Evolutionary conservation across 192 early-diverging fungal genomes (phyloP).

Genomic region (Diversispora eburnea): DNA sequence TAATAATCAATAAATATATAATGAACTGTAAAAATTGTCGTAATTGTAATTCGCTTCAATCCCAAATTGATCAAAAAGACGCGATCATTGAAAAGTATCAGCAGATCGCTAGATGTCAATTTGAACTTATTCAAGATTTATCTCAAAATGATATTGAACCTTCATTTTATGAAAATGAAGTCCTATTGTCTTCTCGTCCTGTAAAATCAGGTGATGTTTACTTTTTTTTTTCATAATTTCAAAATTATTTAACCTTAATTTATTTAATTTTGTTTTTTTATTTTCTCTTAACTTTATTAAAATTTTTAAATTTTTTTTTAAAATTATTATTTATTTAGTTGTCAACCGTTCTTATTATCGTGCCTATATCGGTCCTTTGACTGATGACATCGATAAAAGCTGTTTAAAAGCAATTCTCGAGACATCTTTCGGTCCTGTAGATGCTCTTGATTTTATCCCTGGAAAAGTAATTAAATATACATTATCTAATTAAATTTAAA

Average conservation of each 20-base stretch:
- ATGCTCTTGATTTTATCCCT: constrained; percentile 2
- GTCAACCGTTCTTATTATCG: constrained; percentile 2
- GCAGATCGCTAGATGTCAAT: background rate
- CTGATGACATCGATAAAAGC: background rate
- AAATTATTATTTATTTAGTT: background rate
- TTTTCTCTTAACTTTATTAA: background rate
- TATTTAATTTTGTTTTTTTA: too few species aligned
- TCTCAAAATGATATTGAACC: background rate
- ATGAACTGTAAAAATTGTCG: background rate
- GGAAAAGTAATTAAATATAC: background rate
- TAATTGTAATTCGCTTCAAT: background rate
- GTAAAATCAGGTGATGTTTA: background rate
- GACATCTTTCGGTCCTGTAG: background rate
- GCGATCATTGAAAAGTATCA: constrained; percentile 10
- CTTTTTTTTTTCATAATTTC: background rate
- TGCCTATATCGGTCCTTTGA: constrained; percentile 3
- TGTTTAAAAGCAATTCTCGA: background rate
- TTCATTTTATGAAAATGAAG: background rate
- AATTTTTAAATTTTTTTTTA: background rate
- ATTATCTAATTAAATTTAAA: too few species aligned
- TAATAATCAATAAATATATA: too few species aligned
- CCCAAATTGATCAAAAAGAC: constrained; percentile 7
- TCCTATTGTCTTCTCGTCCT: background rate
- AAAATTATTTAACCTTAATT: too few species aligned
- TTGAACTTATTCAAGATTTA: constrained; percentile 13